Conservation (phyloP, 140 eudicot species). For the Cichorium intybus region DNA sequence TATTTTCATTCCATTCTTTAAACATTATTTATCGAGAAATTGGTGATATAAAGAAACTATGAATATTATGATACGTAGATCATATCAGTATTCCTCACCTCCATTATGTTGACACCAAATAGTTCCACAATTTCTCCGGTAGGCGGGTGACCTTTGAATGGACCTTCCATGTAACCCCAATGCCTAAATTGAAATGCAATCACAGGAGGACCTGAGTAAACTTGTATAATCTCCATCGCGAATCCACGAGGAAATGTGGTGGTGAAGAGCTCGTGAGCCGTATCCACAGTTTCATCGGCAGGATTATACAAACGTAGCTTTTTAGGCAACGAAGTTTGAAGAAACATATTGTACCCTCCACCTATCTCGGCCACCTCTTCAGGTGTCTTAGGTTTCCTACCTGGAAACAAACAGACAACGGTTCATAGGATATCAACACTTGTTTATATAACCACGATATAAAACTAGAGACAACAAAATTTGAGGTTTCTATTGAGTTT, state of each 20-base stretch:
- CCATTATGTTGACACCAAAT: slow-evolving; percentile 55
- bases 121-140: slow-evolving; percentile 66
- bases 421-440: not conserved
- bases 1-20: too few relatives aligned
- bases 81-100: slow-evolving; percentile 37
- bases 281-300: slow-evolving; percentile 46
- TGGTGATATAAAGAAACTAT: too few relatives aligned
- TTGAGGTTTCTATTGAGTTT: slow-evolving; percentile 1
- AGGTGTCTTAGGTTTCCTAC: slow-evolving; percentile 46
- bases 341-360: slow-evolving; percentile 72
- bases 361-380: slow-evolving; percentile 42
- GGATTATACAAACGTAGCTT: slow-evolving; percentile 52
- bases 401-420: slow-evolving; percentile 24
- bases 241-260: slow-evolving; percentile 88
- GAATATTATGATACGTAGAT: not conserved
- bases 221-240: slow-evolving; percentile 77
- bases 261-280: slow-evolving; percentile 57
- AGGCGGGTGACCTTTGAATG: slow-evolving; percentile 74
- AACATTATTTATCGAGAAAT: too few relatives aligned
- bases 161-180: slow-evolving; percentile 93
- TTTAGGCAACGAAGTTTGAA: slow-evolving; percentile 71
- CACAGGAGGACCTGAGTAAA: slow-evolving; percentile 83
- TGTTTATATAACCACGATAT: not conserved
- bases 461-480: not conserved
- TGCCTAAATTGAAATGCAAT: slow-evolving; percentile 75